These are phyloP conservation scores for Paratinospora sagittata DNA, from an alignment of 164 flowering plant genomes.

Conservation along the genomic window DNA sequence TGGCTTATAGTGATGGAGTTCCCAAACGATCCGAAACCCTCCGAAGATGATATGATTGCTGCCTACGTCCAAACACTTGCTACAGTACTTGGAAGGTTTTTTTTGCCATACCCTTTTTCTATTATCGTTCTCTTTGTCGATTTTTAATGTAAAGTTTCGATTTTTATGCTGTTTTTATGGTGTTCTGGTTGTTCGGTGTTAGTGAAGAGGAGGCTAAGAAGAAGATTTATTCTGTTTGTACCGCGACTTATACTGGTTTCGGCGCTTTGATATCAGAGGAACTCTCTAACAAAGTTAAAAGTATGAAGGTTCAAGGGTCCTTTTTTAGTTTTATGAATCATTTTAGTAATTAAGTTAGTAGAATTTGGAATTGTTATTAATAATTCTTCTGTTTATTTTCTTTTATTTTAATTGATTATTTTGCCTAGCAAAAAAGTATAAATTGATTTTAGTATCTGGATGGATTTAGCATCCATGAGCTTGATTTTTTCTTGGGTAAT, in stretches of 20 bases:
- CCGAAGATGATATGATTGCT: slow-evolving; percentile 71
- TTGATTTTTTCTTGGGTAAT: slow-evolving; percentile 1
- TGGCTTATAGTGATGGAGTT: slow-evolving; percentile 98
- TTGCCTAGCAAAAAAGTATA: not conserved
- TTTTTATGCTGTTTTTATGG: slow-evolving; percentile 6
- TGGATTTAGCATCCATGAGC: not conserved
- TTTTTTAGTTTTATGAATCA: not conserved
- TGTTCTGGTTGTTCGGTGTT: slow-evolving; percentile 7
- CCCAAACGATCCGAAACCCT: slow-evolving; percentile 53
- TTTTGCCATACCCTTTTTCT: not conserved
- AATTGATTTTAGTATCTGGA: not conserved
- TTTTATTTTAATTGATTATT: not conserved
- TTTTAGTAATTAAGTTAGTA: not conserved
- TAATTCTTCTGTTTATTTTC: not conserved
- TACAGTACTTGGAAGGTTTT: slow-evolving; percentile 62
- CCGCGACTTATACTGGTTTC: slow-evolving; percentile 84
- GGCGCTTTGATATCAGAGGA: slow-evolving; percentile 92
- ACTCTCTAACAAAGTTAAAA: slow-evolving; percentile 87
- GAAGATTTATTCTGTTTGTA: slow-evolving; percentile 90
- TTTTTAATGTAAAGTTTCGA: slow-evolving; percentile 2
- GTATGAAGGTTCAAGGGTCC: slow-evolving; percentile 26
- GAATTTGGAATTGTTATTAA: not conserved
- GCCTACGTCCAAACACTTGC: slow-evolving; percentile 86
- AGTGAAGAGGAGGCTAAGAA: slow-evolving; percentile 97
- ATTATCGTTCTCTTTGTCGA: not conserved